Evolutionary conservation across 495 filamentous ascomycete species (phyloP).

Genomic region (Xylaria scruposa): DNA sequence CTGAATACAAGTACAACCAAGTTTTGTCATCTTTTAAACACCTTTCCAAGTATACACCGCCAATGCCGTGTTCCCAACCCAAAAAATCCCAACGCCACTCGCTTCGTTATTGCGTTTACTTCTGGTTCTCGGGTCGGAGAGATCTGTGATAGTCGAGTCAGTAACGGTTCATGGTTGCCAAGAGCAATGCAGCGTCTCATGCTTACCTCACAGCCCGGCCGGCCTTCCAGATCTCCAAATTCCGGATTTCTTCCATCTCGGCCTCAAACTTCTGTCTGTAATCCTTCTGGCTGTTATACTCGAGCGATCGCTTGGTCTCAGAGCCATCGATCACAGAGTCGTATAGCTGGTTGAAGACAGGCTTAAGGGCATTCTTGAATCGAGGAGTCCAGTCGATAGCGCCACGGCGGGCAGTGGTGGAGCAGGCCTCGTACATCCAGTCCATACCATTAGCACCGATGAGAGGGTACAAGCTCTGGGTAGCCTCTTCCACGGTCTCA

Average conservation of each 20-base stretch:
- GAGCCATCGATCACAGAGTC: constrained; percentile 84
- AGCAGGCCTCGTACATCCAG: constrained; percentile 99
- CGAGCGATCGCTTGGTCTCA: constrained; percentile 92
- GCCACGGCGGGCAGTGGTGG: constrained; percentile 95
- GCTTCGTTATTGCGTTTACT: constrained; percentile 58
- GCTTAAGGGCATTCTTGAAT: constrained; percentile 97
- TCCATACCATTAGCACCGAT: constrained; percentile 98
- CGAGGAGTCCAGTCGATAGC: constrained; percentile 96
- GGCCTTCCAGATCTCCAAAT: constrained; percentile 97
- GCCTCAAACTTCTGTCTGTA: constrained; percentile 95
- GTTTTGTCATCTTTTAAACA: constrained; percentile 35
- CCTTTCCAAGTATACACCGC: constrained; percentile 34
- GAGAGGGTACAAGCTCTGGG: constrained; percentile 94
- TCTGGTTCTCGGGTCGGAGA: constrained; percentile 92
- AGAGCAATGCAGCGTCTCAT: constrained; percentile 3
- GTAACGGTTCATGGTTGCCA: neutral
- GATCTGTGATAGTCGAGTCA: constrained; percentile 54
- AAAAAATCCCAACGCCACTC: constrained; percentile 27
- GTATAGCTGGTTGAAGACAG: constrained; percentile 96
- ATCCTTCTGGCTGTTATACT: constrained; percentile 93
- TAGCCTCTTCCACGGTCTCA: constrained; percentile 99
- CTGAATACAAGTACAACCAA: constrained; percentile 45
- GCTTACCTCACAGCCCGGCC: constrained; percentile 91
- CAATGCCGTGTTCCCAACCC: constrained; percentile 32
- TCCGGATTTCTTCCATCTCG: constrained; percentile 95